These are phyloP conservation scores for Trypanosoma melophagium DNA, from an alignment of 208 protist genomes.

Conservation along the genomic window DNA sequence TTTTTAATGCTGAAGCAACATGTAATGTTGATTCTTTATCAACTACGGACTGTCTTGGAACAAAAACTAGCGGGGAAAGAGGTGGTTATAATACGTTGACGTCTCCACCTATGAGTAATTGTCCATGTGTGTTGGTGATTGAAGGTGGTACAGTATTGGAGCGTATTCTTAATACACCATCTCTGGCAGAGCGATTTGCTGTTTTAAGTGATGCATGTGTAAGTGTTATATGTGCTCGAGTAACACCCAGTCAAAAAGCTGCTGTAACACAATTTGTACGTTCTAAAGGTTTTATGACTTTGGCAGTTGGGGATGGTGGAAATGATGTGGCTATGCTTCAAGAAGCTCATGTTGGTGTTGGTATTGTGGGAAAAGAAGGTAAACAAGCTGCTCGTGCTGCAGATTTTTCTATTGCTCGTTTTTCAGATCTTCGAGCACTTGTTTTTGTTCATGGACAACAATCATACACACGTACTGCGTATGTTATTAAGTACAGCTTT, in stretches of 20 bases:
- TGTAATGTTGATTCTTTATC: background rate
- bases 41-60: background rate
- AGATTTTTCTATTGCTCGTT: conserved; percentile 94
- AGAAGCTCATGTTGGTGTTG: conserved; percentile 91
- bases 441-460: conserved; percentile 95
- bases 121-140: conserved; percentile 41
- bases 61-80: background rate
- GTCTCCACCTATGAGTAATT: background rate
- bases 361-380: conserved; percentile 92
- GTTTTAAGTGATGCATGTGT: conserved; percentile 56
- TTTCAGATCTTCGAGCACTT: conserved; percentile 90
- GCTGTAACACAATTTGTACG: conserved; percentile 80
- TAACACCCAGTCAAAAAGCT: conserved; percentile 94
- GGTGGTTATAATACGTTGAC: conserved; percentile 1
- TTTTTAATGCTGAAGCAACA: background rate
- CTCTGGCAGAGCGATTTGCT: conserved; percentile 46
- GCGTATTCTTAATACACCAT: conserved; percentile 52
- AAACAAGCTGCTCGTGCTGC: conserved; percentile 91
- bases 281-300: conserved; percentile 57
- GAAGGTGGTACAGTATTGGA: conserved; percentile 70
- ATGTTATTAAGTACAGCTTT: conserved; percentile 97
- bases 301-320: conserved; percentile 95
- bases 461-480: conserved; percentile 88
- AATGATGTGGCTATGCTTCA: conserved; percentile 97
- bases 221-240: conserved; percentile 93